Conservation (phyloP, 148 eudicot species). For the Diospyros kaki region DNA sequence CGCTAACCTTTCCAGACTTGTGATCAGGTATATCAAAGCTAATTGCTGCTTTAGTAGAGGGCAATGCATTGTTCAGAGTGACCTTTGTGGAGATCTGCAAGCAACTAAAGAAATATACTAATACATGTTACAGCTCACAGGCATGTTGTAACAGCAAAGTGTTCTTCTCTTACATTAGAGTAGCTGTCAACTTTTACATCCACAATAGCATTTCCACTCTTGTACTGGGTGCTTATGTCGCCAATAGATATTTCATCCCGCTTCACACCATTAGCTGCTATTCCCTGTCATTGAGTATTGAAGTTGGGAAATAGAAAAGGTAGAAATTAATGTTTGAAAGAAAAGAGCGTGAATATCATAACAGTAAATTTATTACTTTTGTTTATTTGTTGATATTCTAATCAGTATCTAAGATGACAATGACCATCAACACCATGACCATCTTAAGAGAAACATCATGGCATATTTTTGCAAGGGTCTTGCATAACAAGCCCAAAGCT, state of each 20-base stretch:
- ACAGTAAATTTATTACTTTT: not conserved
- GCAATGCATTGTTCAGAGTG: conserved; percentile 51
- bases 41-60: conserved; percentile 61
- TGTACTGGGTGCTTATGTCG: conserved; percentile 68
- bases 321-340: not conserved
- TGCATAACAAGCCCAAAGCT: too few species aligned
- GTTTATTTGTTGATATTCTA: not conserved
- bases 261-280: conserved; percentile 79
- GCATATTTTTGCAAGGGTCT: not conserved
- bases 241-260: conserved; percentile 77
- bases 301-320: conserved; percentile 2
- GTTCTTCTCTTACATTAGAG: conserved; percentile 57
- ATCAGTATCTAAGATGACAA: not conserved
- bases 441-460: not conserved
- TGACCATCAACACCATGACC: not conserved
- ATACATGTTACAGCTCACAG: too few species aligned
- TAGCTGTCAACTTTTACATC: conserved; percentile 83
- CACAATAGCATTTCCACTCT: conserved; percentile 64
- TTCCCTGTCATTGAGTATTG: conserved; percentile 46
- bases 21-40: conserved; percentile 14
- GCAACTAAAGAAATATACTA: conserved; percentile 7
- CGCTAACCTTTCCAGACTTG: too few species aligned
- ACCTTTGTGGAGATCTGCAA: conserved; percentile 74
- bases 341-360: not conserved
- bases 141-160: not conserved